Evolutionary conservation across 108 stramenopile species (phyloP).

Genomic region (Fragilariopsis cylindrus): DNA sequence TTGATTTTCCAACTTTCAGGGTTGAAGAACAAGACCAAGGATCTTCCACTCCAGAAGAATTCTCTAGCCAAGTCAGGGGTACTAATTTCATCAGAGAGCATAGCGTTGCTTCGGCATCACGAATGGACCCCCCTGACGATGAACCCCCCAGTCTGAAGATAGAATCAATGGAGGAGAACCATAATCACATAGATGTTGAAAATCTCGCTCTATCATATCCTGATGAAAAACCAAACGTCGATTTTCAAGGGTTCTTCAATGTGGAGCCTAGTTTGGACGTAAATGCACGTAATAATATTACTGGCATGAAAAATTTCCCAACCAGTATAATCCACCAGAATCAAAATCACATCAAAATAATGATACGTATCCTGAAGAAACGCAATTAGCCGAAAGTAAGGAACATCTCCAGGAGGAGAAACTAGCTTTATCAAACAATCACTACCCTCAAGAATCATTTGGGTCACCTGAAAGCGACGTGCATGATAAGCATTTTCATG

Average conservation of each 20-base stretch:
- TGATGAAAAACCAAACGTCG: not conserved
- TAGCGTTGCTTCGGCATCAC: not conserved
- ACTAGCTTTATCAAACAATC: not conserved
- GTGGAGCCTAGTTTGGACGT: not conserved
- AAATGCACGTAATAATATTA: not conserved
- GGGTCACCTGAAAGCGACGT: not conserved
- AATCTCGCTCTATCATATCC: conserved; percentile 8
- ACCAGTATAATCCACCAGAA: conserved; percentile 2
- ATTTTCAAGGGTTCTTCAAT: conserved; percentile 19
- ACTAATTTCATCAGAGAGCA: not conserved
- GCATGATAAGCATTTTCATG: too few species aligned
- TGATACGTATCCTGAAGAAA: not conserved
- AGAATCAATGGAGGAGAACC: conserved; percentile 21
- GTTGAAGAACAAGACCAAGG: conserved; percentile 22
- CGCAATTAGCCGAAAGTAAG: not conserved
- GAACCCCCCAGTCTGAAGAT: conserved; percentile 54
- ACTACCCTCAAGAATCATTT: not conserved
- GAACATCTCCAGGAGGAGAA: conserved; percentile 7
- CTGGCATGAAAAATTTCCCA: not conserved
- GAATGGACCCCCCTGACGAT: conserved; percentile 55
- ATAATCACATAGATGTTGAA: not conserved
- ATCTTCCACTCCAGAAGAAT: not conserved
- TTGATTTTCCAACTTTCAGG: conserved; percentile 3
- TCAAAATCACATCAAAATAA: conserved; percentile 6
- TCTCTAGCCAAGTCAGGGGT: not conserved